Evolutionary conservation across 192 early-diverging fungal genomes (phyloP).

Genomic region (Coemansia sp.): DNA sequence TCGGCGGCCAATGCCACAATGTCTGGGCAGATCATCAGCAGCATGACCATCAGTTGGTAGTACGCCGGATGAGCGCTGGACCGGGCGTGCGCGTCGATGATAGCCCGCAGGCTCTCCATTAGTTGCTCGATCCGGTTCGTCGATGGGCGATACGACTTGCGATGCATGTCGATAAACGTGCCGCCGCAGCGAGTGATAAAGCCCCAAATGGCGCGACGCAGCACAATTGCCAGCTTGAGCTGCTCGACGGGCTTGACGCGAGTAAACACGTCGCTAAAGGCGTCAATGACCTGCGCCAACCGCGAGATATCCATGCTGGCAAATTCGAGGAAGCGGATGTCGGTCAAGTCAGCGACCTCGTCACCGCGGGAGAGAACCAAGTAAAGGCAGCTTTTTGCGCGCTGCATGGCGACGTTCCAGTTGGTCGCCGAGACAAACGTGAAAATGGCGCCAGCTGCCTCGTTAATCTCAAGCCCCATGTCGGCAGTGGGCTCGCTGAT

Average conservation of each 20-base stretch:
- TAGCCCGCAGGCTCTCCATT: slow-evolving; percentile 27
- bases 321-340: slow-evolving; percentile 84
- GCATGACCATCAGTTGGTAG: slow-evolving; percentile 86
- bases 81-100: slow-evolving; percentile 61
- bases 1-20: slow-evolving; percentile 39
- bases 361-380: slow-evolving; percentile 63
- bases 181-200: slow-evolving; percentile 85
- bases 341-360: slow-evolving; percentile 70
- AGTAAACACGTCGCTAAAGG: slow-evolving; percentile 40
- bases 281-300: slow-evolving; percentile 62
- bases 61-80: slow-evolving; percentile 64
- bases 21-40: slow-evolving; percentile 86
- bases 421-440: slow-evolving; percentile 87
- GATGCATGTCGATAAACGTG: slow-evolving; percentile 79
- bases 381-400: slow-evolving; percentile 64
- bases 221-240: slow-evolving; percentile 66
- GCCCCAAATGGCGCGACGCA: slow-evolving; percentile 86
- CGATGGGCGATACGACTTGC: slow-evolving; percentile 40
- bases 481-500: slow-evolving; percentile 49
- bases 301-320: slow-evolving; percentile 74
- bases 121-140: slow-evolving; percentile 34
- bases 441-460: slow-evolving; percentile 77
- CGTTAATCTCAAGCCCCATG: slow-evolving; percentile 64
- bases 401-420: slow-evolving; percentile 77
- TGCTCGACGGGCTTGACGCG: slow-evolving; percentile 70